phyloP scores from a whole-genome alignment of 2,329 filamentous ascomycete genomes.

The Ophiostoma fasciatum region DNA sequence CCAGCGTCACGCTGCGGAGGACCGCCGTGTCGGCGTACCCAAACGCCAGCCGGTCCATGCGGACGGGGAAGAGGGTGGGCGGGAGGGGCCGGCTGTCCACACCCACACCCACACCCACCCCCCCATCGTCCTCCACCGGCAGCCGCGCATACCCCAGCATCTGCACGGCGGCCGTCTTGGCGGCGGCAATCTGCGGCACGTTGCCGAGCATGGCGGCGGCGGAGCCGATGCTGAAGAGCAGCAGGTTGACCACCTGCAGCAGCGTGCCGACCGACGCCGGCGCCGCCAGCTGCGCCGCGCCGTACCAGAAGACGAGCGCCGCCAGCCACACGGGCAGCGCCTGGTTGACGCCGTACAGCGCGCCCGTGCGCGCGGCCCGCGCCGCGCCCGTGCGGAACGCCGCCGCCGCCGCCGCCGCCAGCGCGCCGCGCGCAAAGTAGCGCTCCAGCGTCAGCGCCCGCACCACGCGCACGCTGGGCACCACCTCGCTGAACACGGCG shows the following conservation, averaged over 20 bases:
- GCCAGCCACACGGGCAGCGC: slow-evolving; percentile 56
- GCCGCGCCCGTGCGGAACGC: slow-evolving; percentile 48
- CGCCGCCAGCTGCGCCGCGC: slow-evolving; percentile 45
- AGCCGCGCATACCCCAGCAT: slow-evolving; percentile 57
- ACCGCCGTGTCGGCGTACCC: slow-evolving; percentile 46
- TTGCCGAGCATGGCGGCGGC: slow-evolving; percentile 54
- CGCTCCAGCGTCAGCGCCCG: slow-evolving; percentile 58
- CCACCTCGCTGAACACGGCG: slow-evolving; percentile 56
- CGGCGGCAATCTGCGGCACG: slow-evolving; percentile 67
- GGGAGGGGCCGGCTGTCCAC: no score
- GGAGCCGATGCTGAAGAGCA: slow-evolving; percentile 71
- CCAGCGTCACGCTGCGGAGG: slow-evolving; percentile 50
- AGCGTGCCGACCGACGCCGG: slow-evolving; percentile 39
- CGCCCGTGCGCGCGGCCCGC: slow-evolving; percentile 51
- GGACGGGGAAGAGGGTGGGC: slow-evolving; percentile 32
- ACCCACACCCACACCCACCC: no score
- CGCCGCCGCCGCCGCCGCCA: slow-evolving; percentile 32
- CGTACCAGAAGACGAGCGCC: slow-evolving; percentile 75
- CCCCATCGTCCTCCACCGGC: slow-evolving; percentile 26
- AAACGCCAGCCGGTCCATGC: slow-evolving; percentile 50
- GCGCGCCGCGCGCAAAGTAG: slow-evolving; percentile 50
- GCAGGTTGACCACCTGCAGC: slow-evolving; percentile 62
- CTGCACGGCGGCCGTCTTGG: slow-evolving; percentile 55
- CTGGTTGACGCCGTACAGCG: slow-evolving; percentile 66
- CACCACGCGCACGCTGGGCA: slow-evolving; percentile 67